Evolutionary conservation across 495 filamentous ascomycete species (phyloP).

Genomic region (Talaromyces borbonicus): DNA sequence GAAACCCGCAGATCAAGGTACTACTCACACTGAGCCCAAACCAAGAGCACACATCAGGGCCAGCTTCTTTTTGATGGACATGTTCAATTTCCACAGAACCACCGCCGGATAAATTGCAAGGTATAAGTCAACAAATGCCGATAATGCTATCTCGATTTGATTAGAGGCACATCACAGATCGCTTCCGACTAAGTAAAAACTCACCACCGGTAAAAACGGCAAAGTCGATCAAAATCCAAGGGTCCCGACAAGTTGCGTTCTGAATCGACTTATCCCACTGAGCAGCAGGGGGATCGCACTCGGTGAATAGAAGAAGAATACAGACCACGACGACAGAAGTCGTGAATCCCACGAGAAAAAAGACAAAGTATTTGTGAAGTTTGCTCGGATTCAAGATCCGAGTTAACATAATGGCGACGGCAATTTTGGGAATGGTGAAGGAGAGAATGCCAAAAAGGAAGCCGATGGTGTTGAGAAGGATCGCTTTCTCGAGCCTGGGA

Average conservation of each 20-base stretch:
- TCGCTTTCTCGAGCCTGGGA: conserved; percentile 11
- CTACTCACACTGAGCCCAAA: conserved; percentile 25
- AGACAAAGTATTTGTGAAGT: conserved; percentile 14
- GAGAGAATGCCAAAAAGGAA: conserved; percentile 20
- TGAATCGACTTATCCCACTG: conserved; percentile 18
- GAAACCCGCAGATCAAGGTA: no score
- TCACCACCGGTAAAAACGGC: conserved; percentile 28
- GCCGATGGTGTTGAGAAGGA: conserved; percentile 15
- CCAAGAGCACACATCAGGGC: conserved; percentile 26
- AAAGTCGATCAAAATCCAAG: conserved; percentile 27
- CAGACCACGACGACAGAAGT: conserved; percentile 14
- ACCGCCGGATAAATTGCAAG: conserved; percentile 25
- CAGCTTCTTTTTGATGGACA: conserved; percentile 29
- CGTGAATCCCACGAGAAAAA: conserved; percentile 12
- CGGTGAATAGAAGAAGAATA: conserved; percentile 21
- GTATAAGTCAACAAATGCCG: conserved; percentile 26
- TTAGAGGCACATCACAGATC: background rate
- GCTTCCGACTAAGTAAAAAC: background rate
- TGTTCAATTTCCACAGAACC: conserved; percentile 25
- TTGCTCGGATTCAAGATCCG: conserved; percentile 18
- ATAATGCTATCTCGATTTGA: conserved; percentile 15
- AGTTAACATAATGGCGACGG: conserved; percentile 19
- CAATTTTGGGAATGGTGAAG: conserved; percentile 21
- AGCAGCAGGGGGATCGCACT: conserved; percentile 18
- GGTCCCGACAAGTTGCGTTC: conserved; percentile 19